These are phyloP conservation scores for Venustampulla echinocandica DNA, from an alignment of 495 filamentous ascomycete species.

Conservation along the genomic window DNA sequence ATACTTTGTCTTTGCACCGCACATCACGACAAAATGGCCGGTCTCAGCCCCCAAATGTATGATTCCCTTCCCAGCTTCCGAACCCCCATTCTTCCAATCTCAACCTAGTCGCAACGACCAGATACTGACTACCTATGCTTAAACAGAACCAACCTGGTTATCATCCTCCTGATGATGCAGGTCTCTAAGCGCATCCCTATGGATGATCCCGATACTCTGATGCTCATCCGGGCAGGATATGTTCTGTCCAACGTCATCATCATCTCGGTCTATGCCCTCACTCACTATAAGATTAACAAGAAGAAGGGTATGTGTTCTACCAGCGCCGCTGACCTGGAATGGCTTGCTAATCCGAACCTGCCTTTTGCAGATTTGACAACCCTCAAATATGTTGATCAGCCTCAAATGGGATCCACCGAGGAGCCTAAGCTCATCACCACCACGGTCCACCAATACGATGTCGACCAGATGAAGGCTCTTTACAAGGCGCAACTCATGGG, in stretches of 20 bases:
- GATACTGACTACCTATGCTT: slow-evolving; percentile 8
- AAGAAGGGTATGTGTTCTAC: slow-evolving; percentile 77
- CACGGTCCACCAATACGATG: slow-evolving; percentile 88
- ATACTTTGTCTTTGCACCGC: neutral
- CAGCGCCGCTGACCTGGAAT: no score
- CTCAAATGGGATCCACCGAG: slow-evolving; percentile 82
- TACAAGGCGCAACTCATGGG: slow-evolving; percentile 90
- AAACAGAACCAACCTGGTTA: slow-evolving; percentile 76
- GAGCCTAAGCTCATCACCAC: slow-evolving; percentile 93
- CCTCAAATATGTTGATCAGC: slow-evolving; percentile 94
- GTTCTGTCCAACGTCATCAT: slow-evolving; percentile 85
- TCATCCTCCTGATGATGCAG: slow-evolving; percentile 98
- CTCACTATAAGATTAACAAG: slow-evolving; percentile 71
- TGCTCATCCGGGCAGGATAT: slow-evolving; percentile 74
- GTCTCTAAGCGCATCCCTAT: slow-evolving; percentile 91
- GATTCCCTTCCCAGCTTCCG: slow-evolving; percentile 12
- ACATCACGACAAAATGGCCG: slow-evolving; percentile 33
- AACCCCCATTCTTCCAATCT: no score
- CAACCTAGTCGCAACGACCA: no score
- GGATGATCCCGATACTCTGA: slow-evolving; percentile 81
- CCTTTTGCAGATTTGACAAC: slow-evolving; percentile 74
- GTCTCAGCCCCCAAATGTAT: slow-evolving; percentile 44
- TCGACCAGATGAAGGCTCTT: slow-evolving; percentile 68
- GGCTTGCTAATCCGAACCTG: neutral
- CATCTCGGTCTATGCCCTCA: slow-evolving; percentile 70